Conservation (phyloP, 164 flowering plant species). For the Akebia trifoliata region DNA sequence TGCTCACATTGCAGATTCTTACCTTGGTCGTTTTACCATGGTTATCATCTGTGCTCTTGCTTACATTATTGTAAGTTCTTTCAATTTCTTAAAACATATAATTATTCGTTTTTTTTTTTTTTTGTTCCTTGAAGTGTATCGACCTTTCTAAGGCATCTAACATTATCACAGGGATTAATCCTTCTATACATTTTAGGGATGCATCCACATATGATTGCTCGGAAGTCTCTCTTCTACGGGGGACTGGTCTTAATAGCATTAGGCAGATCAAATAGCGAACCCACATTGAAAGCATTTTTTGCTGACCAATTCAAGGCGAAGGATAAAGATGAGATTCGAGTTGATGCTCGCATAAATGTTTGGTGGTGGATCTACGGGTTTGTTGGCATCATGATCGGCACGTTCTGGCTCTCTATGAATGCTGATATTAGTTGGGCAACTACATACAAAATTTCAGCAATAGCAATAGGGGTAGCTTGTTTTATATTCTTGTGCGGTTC, state of each 20-base stretch:
- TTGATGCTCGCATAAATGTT: not conserved
- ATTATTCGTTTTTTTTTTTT: too few species aligned
- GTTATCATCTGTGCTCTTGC: not conserved
- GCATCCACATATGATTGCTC: too few species aligned
- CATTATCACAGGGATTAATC: too few species aligned
- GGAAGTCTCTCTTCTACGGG: not conserved
- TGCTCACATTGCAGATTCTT: not conserved
- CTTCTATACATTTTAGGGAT: too few species aligned
- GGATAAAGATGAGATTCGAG: not conserved
- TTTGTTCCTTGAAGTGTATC: too few species aligned
- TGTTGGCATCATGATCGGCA: too few species aligned
- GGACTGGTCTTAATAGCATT: constrained; percentile 4
- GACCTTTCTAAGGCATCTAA: too few species aligned
- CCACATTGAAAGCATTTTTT: not conserved
- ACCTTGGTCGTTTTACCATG: not conserved
- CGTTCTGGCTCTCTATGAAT: too few species aligned
- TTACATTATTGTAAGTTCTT: not conserved
- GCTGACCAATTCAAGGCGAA: constrained; percentile 5
- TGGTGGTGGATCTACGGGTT: not conserved
- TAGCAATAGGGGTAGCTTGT: not conserved
- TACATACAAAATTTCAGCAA: not conserved
- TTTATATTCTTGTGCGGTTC: not conserved
- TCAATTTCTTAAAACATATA: too few species aligned
- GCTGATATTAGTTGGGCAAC: too few species aligned
- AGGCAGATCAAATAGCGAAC: constrained; percentile 4